Evolutionary conservation across 306 rosid genomes (phyloP).

Genomic region (Inga oerstediana): DNA sequence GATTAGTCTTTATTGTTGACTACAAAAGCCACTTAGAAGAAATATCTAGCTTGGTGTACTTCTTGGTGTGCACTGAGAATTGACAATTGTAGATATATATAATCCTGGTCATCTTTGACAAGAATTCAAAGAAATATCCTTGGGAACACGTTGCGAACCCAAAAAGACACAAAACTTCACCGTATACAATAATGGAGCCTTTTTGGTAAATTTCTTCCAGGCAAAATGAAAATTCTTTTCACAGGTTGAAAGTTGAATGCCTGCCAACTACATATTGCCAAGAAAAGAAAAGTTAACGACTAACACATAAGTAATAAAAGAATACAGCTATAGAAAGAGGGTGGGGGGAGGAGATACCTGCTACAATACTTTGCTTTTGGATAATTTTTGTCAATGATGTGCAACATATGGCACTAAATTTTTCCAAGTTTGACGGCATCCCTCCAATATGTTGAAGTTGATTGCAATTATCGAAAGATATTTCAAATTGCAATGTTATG

Average conservation of each 20-base stretch:
- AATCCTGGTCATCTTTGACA: not conserved
- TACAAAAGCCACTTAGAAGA: not conserved
- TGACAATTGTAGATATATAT: not conserved
- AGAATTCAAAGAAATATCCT: not conserved
- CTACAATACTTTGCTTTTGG: not conserved
- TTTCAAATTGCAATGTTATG: slow-evolving; percentile 1
- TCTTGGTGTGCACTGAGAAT: not conserved
- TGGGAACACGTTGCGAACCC: slow-evolving; percentile 8
- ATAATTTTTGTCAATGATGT: not conserved
- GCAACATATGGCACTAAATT: not conserved
- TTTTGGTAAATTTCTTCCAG: not conserved
- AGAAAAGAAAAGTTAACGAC: not conserved
- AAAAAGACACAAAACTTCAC: not conserved
- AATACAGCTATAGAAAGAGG: no score
- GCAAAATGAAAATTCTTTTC: not conserved
- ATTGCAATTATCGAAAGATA: not conserved
- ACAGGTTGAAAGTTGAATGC: not conserved
- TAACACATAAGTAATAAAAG: no score
- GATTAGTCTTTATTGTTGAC: not conserved
- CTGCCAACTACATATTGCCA: not conserved
- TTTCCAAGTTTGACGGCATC: slow-evolving; percentile 9
- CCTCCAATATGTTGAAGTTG: not conserved
- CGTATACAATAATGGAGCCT: not conserved
- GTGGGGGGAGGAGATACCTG: not conserved
- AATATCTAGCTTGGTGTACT: not conserved